Conservation (phyloP, 208 protist species). For the Trypanosoma congolense region DNA sequence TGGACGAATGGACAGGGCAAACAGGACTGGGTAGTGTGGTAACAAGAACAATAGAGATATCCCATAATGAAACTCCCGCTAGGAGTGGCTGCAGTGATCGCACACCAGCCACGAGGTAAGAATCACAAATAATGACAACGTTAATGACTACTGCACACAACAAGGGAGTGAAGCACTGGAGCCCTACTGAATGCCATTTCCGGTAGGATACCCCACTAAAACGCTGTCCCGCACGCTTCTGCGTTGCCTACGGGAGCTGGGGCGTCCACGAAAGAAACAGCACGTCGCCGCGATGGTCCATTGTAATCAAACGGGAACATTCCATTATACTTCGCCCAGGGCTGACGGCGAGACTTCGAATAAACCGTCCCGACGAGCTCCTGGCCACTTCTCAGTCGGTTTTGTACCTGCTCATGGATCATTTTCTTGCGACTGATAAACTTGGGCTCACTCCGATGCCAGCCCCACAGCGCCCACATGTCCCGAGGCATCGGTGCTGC, state of each 20-base stretch:
- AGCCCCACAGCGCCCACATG: conserved; percentile 88
- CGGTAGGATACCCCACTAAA: conserved; percentile 12
- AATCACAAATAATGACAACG: too few species aligned
- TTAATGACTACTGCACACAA: too few species aligned
- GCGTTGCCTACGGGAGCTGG: conserved; percentile 24
- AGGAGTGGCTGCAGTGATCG: too few species aligned
- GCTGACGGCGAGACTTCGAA: conserved; percentile 64
- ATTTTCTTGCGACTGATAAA: conserved; percentile 62
- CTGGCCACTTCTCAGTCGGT: conserved; percentile 51
- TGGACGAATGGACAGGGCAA: too few species aligned
- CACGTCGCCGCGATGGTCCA: conserved; percentile 40
- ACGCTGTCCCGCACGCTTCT: conserved; percentile 9
- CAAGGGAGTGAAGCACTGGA: neutral
- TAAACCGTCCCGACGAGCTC: conserved; percentile 80
- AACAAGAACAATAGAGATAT: too few species aligned
- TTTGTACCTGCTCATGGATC: conserved; percentile 61
- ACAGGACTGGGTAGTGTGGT: too few species aligned
- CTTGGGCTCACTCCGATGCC: conserved; percentile 81
- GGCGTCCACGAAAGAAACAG: conserved; percentile 54
- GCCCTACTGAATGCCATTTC: too few species aligned
- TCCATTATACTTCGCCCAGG: conserved; percentile 82
- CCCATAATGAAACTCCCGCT: too few species aligned
- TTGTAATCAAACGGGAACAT: conserved; percentile 77
- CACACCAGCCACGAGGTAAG: too few species aligned
- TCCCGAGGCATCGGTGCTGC: conserved; percentile 79